Base-by-base conservation (phyloP, 1,284 basidiomycete genomes). In the Malassezia sympodialis region DNA sequence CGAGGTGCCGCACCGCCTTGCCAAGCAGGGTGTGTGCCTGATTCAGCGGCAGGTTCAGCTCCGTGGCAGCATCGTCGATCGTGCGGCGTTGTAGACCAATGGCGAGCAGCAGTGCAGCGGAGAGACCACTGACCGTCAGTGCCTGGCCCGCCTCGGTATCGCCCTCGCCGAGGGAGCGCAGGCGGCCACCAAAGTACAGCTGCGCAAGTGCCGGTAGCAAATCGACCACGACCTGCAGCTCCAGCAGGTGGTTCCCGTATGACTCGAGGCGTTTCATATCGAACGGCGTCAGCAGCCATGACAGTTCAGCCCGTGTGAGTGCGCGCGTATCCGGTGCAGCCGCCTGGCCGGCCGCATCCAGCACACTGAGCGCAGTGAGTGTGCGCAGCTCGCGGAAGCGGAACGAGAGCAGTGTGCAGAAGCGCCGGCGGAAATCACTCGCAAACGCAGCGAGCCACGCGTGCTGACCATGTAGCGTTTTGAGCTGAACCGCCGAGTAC, bases 151-250 rank as follows among this genome's bases (percentile, higher is more conserved):
- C 35, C 8, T 64, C 61, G 14, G 27, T 27, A 8, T 60, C 62
- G 11, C 53, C 60, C 43, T 63, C 60, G 21, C 52, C 60, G 11
- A 61, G 53, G 2, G 56, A 62, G 12, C 65, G 78, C 49, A 51
- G 72, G 62, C 60, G 49, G 42, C 70, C 3, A 78, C 79, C n/a
- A 90, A 98, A 99, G 78, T 87, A 94, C 5, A 96, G 79, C 14
- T 80, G 77, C 0, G 88, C 84, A 31, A 93, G 77, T 0, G 79
- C 81, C 0, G 94, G 91, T 4, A 98, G 79, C 14, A 98, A 80
- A 75, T 99, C 94, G 45, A 98, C 79, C 55, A 98, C 83, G 67
- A 96, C 88, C 73, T 96, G 90, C 72, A 93, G 94, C 76, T 98
- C 94, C 44, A 98, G 81, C 82, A 87, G 84, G 76, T 91, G 94